These are phyloP conservation scores for Tolypocladium guangdongense DNA, from an alignment of 2,329 filamentous ascomycete species.

Conservation along the genomic window DNA sequence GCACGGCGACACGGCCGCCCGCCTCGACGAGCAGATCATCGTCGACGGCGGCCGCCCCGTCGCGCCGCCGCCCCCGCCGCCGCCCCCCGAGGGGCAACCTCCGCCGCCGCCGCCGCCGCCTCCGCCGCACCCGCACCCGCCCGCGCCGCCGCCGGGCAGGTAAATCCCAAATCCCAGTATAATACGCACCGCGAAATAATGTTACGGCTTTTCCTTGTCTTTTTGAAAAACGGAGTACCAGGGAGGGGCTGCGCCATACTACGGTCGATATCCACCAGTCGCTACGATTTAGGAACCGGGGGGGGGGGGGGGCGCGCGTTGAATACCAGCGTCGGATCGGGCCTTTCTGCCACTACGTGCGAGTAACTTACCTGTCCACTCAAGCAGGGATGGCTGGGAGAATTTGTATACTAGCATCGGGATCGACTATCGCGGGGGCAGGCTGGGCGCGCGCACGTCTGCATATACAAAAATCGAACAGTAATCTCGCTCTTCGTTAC, in stretches of 20 bases:
- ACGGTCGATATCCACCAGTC: neutral
- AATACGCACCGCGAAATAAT: neutral
- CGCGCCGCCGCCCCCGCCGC: constrained; percentile 15
- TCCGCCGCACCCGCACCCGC: neutral
- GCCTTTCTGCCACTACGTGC: neutral
- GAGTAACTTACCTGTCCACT: neutral
- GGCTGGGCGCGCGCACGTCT: neutral
- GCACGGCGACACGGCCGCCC: constrained; percentile 40
- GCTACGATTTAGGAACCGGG: neutral
- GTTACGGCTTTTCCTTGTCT: too few species aligned
- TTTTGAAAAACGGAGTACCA: neutral
- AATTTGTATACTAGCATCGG: neutral
- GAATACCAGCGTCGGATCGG: neutral
- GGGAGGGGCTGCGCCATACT: neutral
- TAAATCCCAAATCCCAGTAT: neutral
- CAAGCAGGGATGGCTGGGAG: neutral
- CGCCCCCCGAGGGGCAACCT: neutral
- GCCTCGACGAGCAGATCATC: constrained; percentile 54
- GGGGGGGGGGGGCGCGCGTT: neutral
- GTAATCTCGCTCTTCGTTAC: neutral
- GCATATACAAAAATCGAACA: neutral
- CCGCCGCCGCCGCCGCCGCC: constrained; percentile 5
- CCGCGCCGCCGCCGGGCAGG: neutral
- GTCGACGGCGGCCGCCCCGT: constrained; percentile 47
- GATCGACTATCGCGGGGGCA: neutral